phyloP scores from a whole-genome alignment of 768 basidiomycete species.

The Scleroderma bovista region DNA sequence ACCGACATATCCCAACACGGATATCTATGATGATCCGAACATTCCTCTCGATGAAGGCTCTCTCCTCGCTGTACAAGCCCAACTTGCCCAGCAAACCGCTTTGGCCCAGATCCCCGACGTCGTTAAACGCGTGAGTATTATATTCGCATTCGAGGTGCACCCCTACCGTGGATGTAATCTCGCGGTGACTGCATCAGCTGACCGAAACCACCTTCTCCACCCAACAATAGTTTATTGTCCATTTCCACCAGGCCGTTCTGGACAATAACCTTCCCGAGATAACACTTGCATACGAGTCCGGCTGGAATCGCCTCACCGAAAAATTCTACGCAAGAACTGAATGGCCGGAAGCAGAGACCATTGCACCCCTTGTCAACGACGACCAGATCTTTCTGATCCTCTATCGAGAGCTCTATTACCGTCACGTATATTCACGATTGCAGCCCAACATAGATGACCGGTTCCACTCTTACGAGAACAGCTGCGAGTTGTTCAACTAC shows the following conservation, averaged over 20 bases:
- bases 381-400: constrained; percentile 95
- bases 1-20: constrained; percentile 20
- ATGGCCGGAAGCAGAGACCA: constrained; percentile 96
- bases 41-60: constrained; percentile 69
- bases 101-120: constrained; percentile 82
- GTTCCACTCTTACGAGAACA: constrained; percentile 96
- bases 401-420: constrained; percentile 93
- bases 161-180: no score
- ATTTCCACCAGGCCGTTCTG: constrained; percentile 89
- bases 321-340: constrained; percentile 92
- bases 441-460: constrained; percentile 96
- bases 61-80: constrained; percentile 69
- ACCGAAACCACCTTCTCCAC: background rate
- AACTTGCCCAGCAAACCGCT: constrained; percentile 78
- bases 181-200: no score
- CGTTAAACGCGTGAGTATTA: constrained; percentile 70
- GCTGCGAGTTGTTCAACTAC: constrained; percentile 97
- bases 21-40: constrained; percentile 33
- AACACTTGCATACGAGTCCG: constrained; percentile 90
- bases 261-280: constrained; percentile 91
- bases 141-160: background rate
- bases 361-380: constrained; percentile 91
- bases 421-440: constrained; percentile 93
- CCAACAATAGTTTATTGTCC: constrained; percentile 74
- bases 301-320: constrained; percentile 96